Conservation (phyloP, 805 yeast species). For the Candida anglica region DNA sequence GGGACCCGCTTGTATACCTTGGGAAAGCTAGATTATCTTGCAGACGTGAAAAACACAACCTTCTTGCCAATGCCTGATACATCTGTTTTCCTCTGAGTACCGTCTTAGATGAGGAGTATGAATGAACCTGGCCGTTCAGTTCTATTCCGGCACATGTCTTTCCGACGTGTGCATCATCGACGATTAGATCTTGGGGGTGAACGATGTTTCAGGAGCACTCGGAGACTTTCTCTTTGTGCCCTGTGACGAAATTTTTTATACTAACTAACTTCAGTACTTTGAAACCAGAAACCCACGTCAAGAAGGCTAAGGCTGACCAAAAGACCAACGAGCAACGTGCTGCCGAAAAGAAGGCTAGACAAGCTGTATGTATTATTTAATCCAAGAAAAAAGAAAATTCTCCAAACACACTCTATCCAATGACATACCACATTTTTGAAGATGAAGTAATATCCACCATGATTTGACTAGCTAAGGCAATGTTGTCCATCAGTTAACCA, state of each 20-base stretch:
- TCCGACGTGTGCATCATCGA: conserved; percentile 19
- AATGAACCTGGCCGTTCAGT: conserved; percentile 41
- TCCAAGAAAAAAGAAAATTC: neutral
- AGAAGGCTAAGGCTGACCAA: conserved; percentile 76
- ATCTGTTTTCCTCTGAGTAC: conserved; percentile 41
- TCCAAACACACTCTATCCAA: neutral
- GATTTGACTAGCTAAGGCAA: conserved; percentile 63
- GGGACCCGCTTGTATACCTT: too few relatives aligned
- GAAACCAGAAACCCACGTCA: conserved; percentile 82
- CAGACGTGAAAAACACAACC: conserved; percentile 23
- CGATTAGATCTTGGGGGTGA: too few relatives aligned
- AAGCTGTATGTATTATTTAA: conserved; percentile 63
- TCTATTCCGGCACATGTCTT: conserved; percentile 20
- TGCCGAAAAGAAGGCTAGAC: conserved; percentile 75
- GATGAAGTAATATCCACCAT: conserved; percentile 37
- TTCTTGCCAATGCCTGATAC: conserved; percentile 40
- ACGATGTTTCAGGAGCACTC: neutral
- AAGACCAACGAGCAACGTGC: conserved; percentile 74
- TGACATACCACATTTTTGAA: conserved; percentile 33
- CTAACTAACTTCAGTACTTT: conserved; percentile 38
- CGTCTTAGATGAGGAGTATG: conserved; percentile 21
- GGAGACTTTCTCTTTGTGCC: too few relatives aligned
- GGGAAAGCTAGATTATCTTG: conserved; percentile 41
- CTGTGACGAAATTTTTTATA: conserved; percentile 3
- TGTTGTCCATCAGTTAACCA: conserved; percentile 79